A percentile compares a stretch with the other conserved stretches of the same genome.
Conservation (phyloP, 2,329 filamentous ascomycete species). For the Metarhizium rileyi region DNA sequence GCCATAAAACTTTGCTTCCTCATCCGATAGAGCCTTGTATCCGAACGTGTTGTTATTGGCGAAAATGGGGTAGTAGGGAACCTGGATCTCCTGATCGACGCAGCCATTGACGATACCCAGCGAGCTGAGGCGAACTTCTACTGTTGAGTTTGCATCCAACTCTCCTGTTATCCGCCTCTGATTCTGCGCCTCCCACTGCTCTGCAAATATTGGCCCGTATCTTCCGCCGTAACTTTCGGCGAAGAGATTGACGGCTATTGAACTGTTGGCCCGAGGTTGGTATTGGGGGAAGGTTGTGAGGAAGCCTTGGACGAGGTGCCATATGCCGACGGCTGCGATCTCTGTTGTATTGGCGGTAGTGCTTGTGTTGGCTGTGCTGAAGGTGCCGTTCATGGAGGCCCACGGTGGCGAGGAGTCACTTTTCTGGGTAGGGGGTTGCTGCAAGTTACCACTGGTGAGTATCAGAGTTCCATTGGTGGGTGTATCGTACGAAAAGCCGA, state of each 20-base stretch:
- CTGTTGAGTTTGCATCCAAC: constrained; percentile 37
- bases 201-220: constrained; percentile 57
- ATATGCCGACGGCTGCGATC: constrained; percentile 47
- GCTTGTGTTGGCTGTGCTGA: constrained; percentile 41
- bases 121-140: constrained; percentile 51
- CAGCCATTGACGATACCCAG: constrained; percentile 65
- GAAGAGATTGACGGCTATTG: constrained; percentile 53
- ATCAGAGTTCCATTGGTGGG: constrained; percentile 50
- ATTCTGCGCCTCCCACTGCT: constrained; percentile 53
- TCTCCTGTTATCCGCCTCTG: constrained; percentile 39
- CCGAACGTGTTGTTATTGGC: constrained; percentile 58
- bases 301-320: constrained; percentile 57
- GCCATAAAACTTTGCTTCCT: constrained; percentile 37
- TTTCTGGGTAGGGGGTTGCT: constrained; percentile 14
- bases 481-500: constrained; percentile 59
- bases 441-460: constrained; percentile 30
- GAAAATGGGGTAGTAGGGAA: constrained; percentile 45
- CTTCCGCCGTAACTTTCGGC: constrained; percentile 62
- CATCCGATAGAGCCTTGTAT: constrained; percentile 44
- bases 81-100: constrained; percentile 54
- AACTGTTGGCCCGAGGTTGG: constrained; percentile 36
- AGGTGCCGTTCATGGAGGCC: constrained; percentile 53
- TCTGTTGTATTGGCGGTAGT: constrained; percentile 45
- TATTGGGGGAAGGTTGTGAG: constrained; percentile 49
- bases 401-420: constrained; percentile 15